Conservation (phyloP, 2,329 filamentous ascomycete genomes). For the Phaeomoniella chlamydospora region DNA sequence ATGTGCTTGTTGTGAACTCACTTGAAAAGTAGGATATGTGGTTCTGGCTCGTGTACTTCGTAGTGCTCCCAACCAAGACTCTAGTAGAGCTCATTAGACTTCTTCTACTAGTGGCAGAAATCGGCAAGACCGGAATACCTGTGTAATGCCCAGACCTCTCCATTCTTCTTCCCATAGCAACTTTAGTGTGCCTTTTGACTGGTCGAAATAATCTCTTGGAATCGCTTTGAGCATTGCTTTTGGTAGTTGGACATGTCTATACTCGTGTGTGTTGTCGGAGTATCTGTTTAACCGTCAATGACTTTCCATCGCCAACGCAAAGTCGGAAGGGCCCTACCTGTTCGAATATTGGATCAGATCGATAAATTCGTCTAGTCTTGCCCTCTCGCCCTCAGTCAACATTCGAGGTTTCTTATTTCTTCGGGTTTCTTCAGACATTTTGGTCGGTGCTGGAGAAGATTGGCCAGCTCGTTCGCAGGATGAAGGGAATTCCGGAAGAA, state of each 20-base stretch:
- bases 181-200: constrained; percentile 80
- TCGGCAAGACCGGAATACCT: constrained; percentile 41
- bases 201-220: constrained; percentile 86
- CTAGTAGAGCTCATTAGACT: constrained; percentile 33
- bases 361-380: constrained; percentile 76
- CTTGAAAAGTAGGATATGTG: constrained; percentile 98
- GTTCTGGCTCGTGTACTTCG: constrained; percentile 96
- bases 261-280: constrained; percentile 83
- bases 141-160: constrained; percentile 91
- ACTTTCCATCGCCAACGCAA: neutral
- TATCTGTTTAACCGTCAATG: constrained; percentile 46
- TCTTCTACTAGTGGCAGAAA: neutral
- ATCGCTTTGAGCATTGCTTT: constrained; percentile 98
- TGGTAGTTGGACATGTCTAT: constrained; percentile 92
- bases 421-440: constrained; percentile 29
- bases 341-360: constrained; percentile 93
- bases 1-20: too few species aligned
- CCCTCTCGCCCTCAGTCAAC: constrained; percentile 66
- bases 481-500: too few species aligned
- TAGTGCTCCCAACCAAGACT: constrained; percentile 99
- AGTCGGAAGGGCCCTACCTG: constrained; percentile 40
- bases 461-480: too few species aligned
- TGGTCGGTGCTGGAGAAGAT: too few species aligned
- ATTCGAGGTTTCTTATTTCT: constrained; percentile 77
- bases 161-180: constrained; percentile 97